Evolutionary conservation across 2,329 filamentous ascomycete genomes (phyloP).

Genomic region (Nothopassalora personata): DNA sequence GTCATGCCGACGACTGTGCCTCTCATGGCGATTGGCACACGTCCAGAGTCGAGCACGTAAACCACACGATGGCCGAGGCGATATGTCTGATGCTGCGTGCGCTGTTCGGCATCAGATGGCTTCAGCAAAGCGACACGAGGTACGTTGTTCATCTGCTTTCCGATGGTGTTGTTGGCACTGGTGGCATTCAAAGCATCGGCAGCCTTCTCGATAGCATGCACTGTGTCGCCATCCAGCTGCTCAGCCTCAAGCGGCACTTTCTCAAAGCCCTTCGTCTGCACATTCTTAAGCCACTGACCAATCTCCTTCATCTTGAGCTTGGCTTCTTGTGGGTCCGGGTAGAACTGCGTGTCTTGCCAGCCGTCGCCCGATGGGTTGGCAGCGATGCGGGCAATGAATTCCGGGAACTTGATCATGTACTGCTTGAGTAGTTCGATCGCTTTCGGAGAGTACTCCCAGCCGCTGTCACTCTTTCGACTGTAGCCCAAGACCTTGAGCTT

Average conservation of each 20-base stretch:
- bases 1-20: conserved; percentile 96
- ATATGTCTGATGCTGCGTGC: conserved; percentile 79
- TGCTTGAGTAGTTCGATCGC: conserved; percentile 74
- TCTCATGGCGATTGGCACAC: conserved; percentile 85
- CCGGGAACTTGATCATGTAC: conserved; percentile 91
- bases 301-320: conserved; percentile 87
- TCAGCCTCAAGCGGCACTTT: conserved; percentile 93
- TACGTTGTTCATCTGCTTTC: conserved; percentile 70
- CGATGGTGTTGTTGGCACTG: conserved; percentile 44
- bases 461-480: conserved; percentile 75
- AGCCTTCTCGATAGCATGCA: conserved; percentile 70
- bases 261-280: conserved; percentile 88
- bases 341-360: conserved; percentile 80
- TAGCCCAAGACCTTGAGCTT: conserved; percentile 96
- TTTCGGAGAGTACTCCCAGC: conserved; percentile 92
- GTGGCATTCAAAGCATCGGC: conserved; percentile 60
- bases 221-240: conserved; percentile 87
- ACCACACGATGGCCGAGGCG: conserved; percentile 82
- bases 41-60: conserved; percentile 86
- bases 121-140: conserved; percentile 84
- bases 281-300: conserved; percentile 81
- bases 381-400: conserved; percentile 88
- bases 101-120: conserved; percentile 91
- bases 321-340: conserved; percentile 65
- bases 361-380: conserved; percentile 80